These are phyloP conservation scores for Cryptococcus sp. DNA, from an alignment of 1,284 basidiomycete species.

Conservation along the genomic window DNA sequence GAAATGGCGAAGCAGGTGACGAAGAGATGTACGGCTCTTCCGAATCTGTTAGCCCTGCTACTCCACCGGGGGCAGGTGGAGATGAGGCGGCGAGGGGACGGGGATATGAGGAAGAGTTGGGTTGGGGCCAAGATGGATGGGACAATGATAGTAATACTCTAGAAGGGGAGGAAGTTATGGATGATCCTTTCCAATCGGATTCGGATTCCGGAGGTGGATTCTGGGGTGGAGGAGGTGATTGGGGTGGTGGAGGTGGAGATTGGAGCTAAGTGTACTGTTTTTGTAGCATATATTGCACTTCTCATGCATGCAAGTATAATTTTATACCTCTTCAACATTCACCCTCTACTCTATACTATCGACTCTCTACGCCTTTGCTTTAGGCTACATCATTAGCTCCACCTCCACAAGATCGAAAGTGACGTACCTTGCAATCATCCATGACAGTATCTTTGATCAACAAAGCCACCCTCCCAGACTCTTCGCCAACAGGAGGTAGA, in stretches of 20 bases:
- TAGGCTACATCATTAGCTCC: slow-evolving; percentile 17
- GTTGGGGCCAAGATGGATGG: slow-evolving; percentile 7
- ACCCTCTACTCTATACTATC: neutral
- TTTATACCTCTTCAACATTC: neutral
- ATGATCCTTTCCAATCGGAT: slow-evolving; percentile 32
- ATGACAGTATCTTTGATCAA: slow-evolving; percentile 47
- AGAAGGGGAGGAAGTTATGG: slow-evolving; percentile 26
- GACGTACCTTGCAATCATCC: slow-evolving; percentile 48
- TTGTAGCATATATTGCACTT: neutral
- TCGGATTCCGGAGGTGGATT: slow-evolving; percentile 15
- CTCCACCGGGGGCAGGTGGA: slow-evolving; percentile 10
- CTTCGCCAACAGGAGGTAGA: slow-evolving; percentile 35
- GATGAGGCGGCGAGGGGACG: slow-evolving; percentile 10
- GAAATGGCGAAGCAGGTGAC: slow-evolving; percentile 14
- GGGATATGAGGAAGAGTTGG: slow-evolving; percentile 18
- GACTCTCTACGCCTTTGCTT: slow-evolving; percentile 24
- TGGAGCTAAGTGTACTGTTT: slow-evolving; percentile 16
- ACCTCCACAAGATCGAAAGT: neutral
- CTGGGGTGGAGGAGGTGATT: slow-evolving; percentile 21
- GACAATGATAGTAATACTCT: neutral
- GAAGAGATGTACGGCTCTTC: slow-evolving; percentile 40
- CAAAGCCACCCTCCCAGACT: slow-evolving; percentile 35
- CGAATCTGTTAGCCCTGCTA: neutral
- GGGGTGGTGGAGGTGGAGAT: slow-evolving; percentile 23
- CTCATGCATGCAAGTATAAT: slow-evolving; percentile 1